Evolutionary conservation across 106 monocot genomes (phyloP), one percentile per base, ranked within the genome.

Genomic region (Dendrobium officinale): DNA sequence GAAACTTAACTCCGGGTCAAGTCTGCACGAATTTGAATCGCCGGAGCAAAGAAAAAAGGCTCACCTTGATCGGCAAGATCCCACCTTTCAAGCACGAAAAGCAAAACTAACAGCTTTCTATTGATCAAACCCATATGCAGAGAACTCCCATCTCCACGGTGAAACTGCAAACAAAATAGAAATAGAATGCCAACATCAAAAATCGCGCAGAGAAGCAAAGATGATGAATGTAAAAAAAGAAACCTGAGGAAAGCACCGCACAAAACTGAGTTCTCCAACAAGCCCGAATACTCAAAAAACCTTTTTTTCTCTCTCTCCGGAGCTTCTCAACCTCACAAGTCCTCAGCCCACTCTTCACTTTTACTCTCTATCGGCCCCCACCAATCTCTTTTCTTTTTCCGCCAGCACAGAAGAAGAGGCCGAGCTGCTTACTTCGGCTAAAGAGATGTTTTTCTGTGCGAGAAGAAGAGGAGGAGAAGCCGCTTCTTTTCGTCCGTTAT

Each of bases 181-280:
- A 64, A 8, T 26, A 64, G 59, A 64, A 64, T 64, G 64, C 5
- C 22, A n/a, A 22, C 24, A 5, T 18, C 22, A 45, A 47, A 75
- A 76, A 82, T 1, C 42, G 16, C 51, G 10, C 51, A 40, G 47
- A 41, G 48, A 59, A 72, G 33, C 61, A 29, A 15, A 43, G 19
- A 44, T 26, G 44, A 16, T 51, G 55, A 49, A 16, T 26, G 26
- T 31, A 55, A 55, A 51, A 81, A 51, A 49, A 54, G 8, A 70
- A 70, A 70, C 11, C 13, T 31, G 13, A 70, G 31, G 37, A 10
- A n/a, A 77, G 59, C 75, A 77, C 76, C 81, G 76, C 81, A 82
- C 43, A 74, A 74, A 9, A n/a, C n/a, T 74, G 74, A 31, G 6
- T 13, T 31, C 75, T 61, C 27, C 33, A 55, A 22, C 55, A 31